Conservation (phyloP, 768 basidiomycete species). For the Ramaria rubella region DNA sequence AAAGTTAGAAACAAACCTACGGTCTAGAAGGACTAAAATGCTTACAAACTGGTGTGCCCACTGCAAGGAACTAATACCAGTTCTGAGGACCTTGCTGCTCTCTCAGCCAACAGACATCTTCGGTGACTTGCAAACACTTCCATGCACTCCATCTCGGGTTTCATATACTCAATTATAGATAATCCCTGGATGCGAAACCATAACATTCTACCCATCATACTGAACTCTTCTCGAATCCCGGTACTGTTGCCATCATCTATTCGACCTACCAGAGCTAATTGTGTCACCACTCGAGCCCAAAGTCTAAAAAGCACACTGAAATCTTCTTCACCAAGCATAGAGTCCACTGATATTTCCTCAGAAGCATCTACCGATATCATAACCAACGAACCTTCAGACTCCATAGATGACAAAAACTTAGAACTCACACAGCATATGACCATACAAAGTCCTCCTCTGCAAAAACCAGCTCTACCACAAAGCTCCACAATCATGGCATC, state of each 20-base stretch:
- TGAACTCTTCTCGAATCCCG: neutral
- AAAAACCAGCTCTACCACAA: neutral
- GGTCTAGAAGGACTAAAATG: too few species aligned
- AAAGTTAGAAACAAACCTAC: too few species aligned
- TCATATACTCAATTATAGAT: neutral
- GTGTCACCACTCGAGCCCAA: neutral
- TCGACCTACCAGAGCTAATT: neutral
- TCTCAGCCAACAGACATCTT: neutral
- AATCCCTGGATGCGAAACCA: neutral
- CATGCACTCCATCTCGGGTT: neutral
- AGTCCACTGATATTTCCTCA: neutral
- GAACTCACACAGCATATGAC: neutral
- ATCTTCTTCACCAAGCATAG: too few species aligned
- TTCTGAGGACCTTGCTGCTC: neutral
- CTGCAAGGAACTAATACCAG: too few species aligned
- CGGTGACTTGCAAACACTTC: too few species aligned
- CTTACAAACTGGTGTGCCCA: too few species aligned
- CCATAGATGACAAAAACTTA: neutral
- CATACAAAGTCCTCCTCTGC: neutral
- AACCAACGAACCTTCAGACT: too few species aligned
- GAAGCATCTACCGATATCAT: neutral
- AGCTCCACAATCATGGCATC: too few species aligned
- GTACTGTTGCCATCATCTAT: neutral
- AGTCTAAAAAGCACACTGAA: too few species aligned
- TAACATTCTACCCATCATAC: neutral